Evolutionary conservation across 164 flowering plant species (phyloP), one percentile per base, ranked within the genome.

Genomic region (Vitis rupestris): DNA sequence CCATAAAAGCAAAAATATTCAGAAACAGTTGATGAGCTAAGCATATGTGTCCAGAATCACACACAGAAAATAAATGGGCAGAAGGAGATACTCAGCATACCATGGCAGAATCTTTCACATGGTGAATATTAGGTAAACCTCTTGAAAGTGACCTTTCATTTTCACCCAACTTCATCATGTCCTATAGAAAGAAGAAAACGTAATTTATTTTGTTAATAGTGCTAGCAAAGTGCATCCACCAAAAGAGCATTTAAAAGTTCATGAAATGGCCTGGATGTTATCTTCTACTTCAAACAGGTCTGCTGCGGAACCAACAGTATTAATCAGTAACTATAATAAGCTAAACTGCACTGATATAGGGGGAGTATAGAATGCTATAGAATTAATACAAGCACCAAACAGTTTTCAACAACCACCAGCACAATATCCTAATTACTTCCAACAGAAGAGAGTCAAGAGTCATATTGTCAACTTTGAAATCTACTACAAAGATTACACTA

Each of bases 81-180:
- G 10, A 30, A 37, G 50, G 16, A 19, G 59, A 47, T 62, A 50
- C 37, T 54, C 51, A 16, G 10, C 71, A 66, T 86, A 92, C 98
- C 97, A 83, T 95, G 31, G 71, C 73, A 50, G 82, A 53, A 61
- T 95, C 86, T 67, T 87, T 88, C 60, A 91, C 86, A 73, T 90
- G 99, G 82, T 95, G 99, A 67, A 90, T 70, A 27, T 81, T 85
- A 29, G 97, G 85, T 51, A 72, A 67, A 47, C 85, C 74, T 80
- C 91, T 87, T 59, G 87, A 74, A 63, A 90, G 87, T 49, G 93
- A 70, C 75, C 81, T 86, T 59, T 86, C 87, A 11, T 77, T 79
- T 79, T 79, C 80, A 75, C 91, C 99, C 82, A 95, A 82, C 74
- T 75, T 86, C 94, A 92, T 90, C 90, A 95, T 75, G 74, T 95